These are phyloP conservation scores for Trichoderma breve DNA, from an alignment of 2,329 filamentous ascomycete genomes.

Conservation along the genomic window DNA sequence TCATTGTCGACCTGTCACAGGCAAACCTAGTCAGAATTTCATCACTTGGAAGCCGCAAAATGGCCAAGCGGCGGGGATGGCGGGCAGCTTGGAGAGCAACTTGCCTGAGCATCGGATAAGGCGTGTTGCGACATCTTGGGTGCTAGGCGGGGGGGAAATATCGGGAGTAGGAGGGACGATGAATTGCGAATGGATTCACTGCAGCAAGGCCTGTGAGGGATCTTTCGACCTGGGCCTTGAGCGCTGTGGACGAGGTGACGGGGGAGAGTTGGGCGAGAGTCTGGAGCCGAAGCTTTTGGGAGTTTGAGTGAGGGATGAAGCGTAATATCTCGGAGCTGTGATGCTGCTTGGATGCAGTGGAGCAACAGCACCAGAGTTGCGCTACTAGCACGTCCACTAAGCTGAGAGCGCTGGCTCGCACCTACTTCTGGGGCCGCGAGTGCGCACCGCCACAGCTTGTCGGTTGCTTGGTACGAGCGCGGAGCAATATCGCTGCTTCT, in stretches of 20 bases:
- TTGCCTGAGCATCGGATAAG: constrained; percentile 95
- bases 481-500: not conserved
- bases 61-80: constrained; percentile 16
- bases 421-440: constrained; percentile 17
- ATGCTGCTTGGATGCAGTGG: constrained; percentile 8
- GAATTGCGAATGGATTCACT: not conserved
- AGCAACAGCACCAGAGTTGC: constrained; percentile 12
- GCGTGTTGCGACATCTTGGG: constrained; percentile 90
- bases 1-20: constrained; percentile 80
- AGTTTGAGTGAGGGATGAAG: constrained; percentile 6
- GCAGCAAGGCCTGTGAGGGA: not conserved
- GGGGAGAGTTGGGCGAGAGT: not conserved
- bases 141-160: constrained; percentile 17
- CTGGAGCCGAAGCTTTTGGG: not conserved
- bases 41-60: constrained; percentile 19
- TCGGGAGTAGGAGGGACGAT: not conserved
- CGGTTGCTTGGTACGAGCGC: not conserved
- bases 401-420: constrained; percentile 8
- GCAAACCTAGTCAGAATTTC: not conserved
- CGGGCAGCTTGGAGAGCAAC: constrained; percentile 23
- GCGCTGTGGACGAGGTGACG: not conserved
- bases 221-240: not conserved
- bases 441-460: constrained; percentile 14
- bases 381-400: not conserved
- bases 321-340: constrained; percentile 18